A percentile compares a stretch with the other conserved stretches of the same genome.
These are phyloP conservation scores for Dothidotthia symphoricarpi DNA, from an alignment of 2,329 filamentous ascomycete species.

Conservation along the genomic window DNA sequence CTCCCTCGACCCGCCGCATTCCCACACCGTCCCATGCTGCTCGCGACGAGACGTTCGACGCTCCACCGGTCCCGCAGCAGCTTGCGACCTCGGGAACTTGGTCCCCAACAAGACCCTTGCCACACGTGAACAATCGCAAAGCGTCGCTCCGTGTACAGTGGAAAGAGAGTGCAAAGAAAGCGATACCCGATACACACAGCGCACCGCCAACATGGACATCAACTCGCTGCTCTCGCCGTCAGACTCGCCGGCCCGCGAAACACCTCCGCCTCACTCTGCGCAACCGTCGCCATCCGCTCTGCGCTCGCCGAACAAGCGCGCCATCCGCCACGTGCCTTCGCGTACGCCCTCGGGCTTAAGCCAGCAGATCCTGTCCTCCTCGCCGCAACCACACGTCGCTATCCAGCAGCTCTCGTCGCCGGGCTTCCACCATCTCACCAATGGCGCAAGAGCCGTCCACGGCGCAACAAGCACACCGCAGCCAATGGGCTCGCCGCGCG, in stretches of 20 bases:
- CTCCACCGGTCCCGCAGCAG: slow-evolving; percentile 15
- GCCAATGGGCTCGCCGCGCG: slow-evolving; percentile 30
- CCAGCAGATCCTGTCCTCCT: slow-evolving; percentile 40
- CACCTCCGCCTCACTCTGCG: slow-evolving; percentile 30
- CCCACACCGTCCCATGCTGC: slow-evolving; percentile 24
- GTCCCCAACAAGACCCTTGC: too few relatives aligned
- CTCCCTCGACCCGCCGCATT: slow-evolving; percentile 8
- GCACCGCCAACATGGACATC: slow-evolving; percentile 47
- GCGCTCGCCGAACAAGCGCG: slow-evolving; percentile 33
- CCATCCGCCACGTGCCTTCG: slow-evolving; percentile 37
- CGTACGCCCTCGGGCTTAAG: slow-evolving; percentile 47
- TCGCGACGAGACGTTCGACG: slow-evolving; percentile 14
- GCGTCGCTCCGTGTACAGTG: too few relatives aligned
- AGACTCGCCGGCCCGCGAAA: slow-evolving; percentile 43
- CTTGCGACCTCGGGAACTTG: slow-evolving; percentile 11
- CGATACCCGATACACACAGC: slow-evolving; percentile 3
- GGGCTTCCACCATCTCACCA: slow-evolving; percentile 24
- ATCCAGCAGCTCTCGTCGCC: slow-evolving; percentile 37
- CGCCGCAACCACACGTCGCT: slow-evolving; percentile 36
- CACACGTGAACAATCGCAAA: too few relatives aligned
- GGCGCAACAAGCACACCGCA: slow-evolving; percentile 35
- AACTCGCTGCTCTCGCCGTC: slow-evolving; percentile 51
- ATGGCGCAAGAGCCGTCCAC: slow-evolving; percentile 32
- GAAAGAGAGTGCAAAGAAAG: not conserved
- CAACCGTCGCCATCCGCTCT: slow-evolving; percentile 27